Evolutionary conservation across 495 filamentous ascomycete species (phyloP).

Genomic region (Lasiosphaeria miniovina): DNA sequence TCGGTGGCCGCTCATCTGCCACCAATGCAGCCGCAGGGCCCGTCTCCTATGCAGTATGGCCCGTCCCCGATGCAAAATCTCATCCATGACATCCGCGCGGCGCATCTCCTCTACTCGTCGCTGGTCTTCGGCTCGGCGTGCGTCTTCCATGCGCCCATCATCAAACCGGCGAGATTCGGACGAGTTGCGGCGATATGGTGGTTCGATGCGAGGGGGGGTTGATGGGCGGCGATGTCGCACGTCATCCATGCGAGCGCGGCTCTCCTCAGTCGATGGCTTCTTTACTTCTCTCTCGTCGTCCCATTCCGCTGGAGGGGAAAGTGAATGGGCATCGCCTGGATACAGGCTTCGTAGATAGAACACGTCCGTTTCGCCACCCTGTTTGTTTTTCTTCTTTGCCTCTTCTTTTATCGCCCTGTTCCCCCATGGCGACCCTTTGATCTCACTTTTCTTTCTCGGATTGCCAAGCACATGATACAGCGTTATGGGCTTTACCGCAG

Average conservation of each 20-base stretch:
- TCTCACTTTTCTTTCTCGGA: too few species aligned
- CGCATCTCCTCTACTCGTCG: constrained; percentile 49
- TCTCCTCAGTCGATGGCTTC: constrained; percentile 86
- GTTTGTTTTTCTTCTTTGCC: too few species aligned
- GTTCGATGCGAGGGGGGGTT: constrained; percentile 61
- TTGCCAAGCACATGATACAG: too few species aligned
- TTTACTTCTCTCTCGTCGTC: constrained; percentile 78
- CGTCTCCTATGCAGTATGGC: constrained; percentile 51
- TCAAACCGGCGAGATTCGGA: constrained; percentile 68
- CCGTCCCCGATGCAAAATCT: constrained; percentile 55
- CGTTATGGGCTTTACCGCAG: too few species aligned
- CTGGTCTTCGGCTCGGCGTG: constrained; percentile 47
- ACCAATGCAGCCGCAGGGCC: constrained; percentile 63
- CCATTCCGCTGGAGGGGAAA: too few species aligned
- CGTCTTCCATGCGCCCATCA: constrained; percentile 44
- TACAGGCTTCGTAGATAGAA: too few species aligned
- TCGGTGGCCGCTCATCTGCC: constrained; percentile 66
- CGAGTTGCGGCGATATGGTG: constrained; percentile 65
- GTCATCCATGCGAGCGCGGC: constrained; percentile 80
- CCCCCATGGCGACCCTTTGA: too few species aligned
- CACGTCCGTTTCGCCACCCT: too few species aligned
- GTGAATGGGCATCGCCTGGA: too few species aligned
- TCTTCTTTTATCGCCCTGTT: too few species aligned
- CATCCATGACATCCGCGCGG: constrained; percentile 49
- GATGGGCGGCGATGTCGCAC: constrained; percentile 71